These are phyloP conservation scores for Phaeosphaeriaceae sp. DNA, from an alignment of 2,329 filamentous ascomycete species.

Conservation along the genomic window DNA sequence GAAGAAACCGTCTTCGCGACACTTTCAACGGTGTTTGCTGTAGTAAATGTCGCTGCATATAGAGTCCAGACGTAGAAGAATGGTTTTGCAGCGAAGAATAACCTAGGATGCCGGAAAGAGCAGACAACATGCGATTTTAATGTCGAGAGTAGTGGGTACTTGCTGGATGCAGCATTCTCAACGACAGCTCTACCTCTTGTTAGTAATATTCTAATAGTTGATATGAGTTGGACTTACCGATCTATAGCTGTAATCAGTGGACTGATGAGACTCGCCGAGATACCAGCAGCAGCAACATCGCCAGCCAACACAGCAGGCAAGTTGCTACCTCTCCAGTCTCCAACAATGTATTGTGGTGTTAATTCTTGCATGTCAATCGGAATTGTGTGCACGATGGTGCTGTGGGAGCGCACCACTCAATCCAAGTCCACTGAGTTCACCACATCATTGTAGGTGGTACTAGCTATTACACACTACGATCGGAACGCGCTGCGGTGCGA, in stretches of 20 bases:
- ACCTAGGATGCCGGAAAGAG: slow-evolving; percentile 28
- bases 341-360: slow-evolving; percentile 2
- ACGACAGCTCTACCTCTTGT: slow-evolving; percentile 23
- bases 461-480: not conserved
- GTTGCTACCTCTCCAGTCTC: slow-evolving; percentile 9
- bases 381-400: not conserved
- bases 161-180: slow-evolving; percentile 30
- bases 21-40: slow-evolving; percentile 34
- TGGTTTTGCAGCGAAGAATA: slow-evolving; percentile 34
- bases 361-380: slow-evolving; percentile 9
- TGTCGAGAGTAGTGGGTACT: slow-evolving; percentile 19
- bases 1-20: slow-evolving; percentile 16
- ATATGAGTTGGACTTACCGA: slow-evolving; percentile 19
- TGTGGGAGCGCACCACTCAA: not conserved
- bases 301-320: slow-evolving; percentile 24
- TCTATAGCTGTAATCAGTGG: slow-evolving; percentile 37
- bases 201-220: not conserved
- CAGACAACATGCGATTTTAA: slow-evolving; percentile 26
- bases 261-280: slow-evolving; percentile 34
- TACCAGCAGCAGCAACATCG: slow-evolving; percentile 31
- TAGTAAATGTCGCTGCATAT: slow-evolving; percentile 36
- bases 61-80: slow-evolving; percentile 39
- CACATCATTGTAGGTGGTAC: not conserved
- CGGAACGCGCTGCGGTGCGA: not conserved
- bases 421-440: not conserved